Base-by-base conservation (phyloP, 2,329 filamentous ascomycete species). In the Rutstroemia sp. region DNA sequence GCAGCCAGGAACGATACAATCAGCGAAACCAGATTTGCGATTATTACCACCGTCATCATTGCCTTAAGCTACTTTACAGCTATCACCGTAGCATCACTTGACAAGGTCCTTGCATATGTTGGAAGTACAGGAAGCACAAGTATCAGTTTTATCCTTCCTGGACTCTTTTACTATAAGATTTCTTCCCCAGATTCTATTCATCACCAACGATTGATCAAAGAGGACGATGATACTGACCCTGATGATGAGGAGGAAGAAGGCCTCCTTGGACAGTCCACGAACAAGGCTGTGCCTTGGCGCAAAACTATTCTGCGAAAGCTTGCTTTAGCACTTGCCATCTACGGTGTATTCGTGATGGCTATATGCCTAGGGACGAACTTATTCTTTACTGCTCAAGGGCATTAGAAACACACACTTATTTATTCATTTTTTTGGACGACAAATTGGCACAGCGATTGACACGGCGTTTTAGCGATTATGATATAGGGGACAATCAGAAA, bases 141-240 rank as follows among this genome's bases (percentile, higher is more conserved):
- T 59, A 99, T 99, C 66, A 95, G 89, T 60, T 99, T 99, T 70
- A 97, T 99, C 62, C 79, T 99, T 0, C 94, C 94, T 0, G 94
- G 94, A 0, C 74, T 99, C 4, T 99, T 99, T 72, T 99, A 97
- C 73, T 99, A 97, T 75, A 97, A 97, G 73, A 97, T 99, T 58
- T 95, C 90, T 12, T 84, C 89, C 23, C 94, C 94, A 0, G 87
- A 96, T 55, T 92, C 89, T 46, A 80, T 86, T 27, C 84, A 92
- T 60, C 91, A 96, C 65, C 92, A 96, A 69, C 83, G 87, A 14
- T 76, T 97, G 9, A 76, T 90, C 60, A 97, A 97, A 70, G 91
- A 94, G 67, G 90, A 96, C 63, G 94, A 97, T 65, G 89, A 92
- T 61, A 77, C 81, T 39, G 86, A 88, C 49, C 78, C 78, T 25